Evolutionary conservation across 225 moss, liverwort and hornwort genomes (phyloP).

Genomic region (Lunularia cruciata): DNA sequence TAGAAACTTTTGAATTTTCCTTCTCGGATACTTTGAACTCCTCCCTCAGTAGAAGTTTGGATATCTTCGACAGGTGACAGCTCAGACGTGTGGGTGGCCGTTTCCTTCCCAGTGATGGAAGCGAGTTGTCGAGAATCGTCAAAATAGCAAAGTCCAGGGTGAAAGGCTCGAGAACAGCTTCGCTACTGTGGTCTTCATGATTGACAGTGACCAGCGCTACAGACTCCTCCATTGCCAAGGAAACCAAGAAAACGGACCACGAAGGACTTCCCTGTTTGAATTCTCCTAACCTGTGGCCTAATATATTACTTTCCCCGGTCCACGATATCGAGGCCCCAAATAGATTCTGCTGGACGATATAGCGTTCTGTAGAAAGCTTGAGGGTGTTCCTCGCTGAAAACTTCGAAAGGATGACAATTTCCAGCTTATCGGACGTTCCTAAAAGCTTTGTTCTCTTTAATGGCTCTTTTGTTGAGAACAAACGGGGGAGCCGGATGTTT

Average conservation of each 20-base stretch:
- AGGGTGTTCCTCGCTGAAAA: neutral
- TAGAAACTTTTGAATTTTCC: neutral
- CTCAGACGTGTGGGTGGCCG: neutral
- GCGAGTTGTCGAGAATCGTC: slow-evolving; percentile 34
- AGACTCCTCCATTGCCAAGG: slow-evolving; percentile 52
- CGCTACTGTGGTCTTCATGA: slow-evolving; percentile 29
- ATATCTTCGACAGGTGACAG: slow-evolving; percentile 3
- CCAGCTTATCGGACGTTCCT: neutral
- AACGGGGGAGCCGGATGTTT: neutral
- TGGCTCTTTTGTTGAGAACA: neutral
- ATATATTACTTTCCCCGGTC: neutral
- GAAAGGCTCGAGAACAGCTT: slow-evolving; percentile 70
- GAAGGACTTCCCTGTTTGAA: slow-evolving; percentile 56
- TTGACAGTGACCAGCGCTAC: slow-evolving; percentile 56
- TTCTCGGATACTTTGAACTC: neutral
- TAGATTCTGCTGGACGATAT: slow-evolving; percentile 14
- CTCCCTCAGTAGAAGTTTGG: neutral
- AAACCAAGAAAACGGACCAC: slow-evolving; percentile 68
- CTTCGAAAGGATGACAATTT: neutral
- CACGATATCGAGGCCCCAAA: neutral
- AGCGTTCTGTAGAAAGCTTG: slow-evolving; percentile 18
- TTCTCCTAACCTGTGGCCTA: slow-evolving; percentile 20
- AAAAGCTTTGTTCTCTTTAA: neutral
- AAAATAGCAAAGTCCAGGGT: slow-evolving; percentile 54
- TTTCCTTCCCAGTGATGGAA: neutral